Evolutionary conservation across 2,329 filamentous ascomycete species (phyloP).

Genomic region (Fusarium sp.): DNA sequence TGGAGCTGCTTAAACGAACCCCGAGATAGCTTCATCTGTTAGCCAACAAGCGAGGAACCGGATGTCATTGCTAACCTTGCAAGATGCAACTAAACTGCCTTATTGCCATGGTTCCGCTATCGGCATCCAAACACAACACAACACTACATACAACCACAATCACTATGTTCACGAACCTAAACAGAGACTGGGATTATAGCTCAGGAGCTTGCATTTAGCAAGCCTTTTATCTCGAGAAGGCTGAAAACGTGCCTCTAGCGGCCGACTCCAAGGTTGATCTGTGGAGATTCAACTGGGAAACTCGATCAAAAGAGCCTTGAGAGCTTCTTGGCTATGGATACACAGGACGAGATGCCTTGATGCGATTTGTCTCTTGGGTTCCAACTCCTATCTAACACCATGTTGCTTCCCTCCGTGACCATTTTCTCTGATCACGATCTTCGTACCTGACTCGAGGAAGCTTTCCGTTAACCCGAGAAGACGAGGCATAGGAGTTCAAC

Average conservation of each 20-base stretch:
- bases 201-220: neutral
- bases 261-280: slow-evolving; percentile 7
- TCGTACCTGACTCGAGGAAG: slow-evolving; percentile 27
- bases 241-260: slow-evolving; percentile 9
- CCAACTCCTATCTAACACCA: neutral
- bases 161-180: neutral
- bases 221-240: slow-evolving; percentile 11
- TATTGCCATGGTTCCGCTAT: slow-evolving; percentile 10
- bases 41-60: slow-evolving; percentile 16
- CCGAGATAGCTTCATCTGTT: slow-evolving; percentile 1
- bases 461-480: slow-evolving; percentile 1
- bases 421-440: slow-evolving; percentile 19
- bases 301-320: neutral
- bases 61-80: slow-evolving; percentile 25
- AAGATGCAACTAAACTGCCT: neutral
- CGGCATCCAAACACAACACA: neutral
- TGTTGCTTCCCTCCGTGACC: neutral
- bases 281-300: slow-evolving; percentile 5
- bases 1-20: slow-evolving; percentile 9
- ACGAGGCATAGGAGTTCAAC: neutral
- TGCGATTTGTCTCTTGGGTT: neutral
- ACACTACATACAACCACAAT: neutral
- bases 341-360: neutral
- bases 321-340: neutral
- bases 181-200: neutral